These are phyloP conservation scores for Colletotrichum sp. DNA, from an alignment of 2,329 filamentous ascomycete genomes.

Conservation along the genomic window DNA sequence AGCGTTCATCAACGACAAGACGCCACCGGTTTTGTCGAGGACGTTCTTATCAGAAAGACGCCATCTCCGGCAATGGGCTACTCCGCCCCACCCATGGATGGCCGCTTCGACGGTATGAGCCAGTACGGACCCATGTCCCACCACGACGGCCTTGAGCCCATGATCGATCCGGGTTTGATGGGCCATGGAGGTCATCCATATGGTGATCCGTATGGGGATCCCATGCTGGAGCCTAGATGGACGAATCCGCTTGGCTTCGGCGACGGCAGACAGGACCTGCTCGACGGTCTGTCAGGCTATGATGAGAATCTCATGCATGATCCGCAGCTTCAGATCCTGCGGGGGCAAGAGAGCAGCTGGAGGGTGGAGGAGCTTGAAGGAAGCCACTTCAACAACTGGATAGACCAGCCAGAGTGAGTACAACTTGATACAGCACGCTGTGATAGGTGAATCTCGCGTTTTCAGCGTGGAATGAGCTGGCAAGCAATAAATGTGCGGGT, in stretches of 20 bases:
- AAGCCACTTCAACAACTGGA: conserved; percentile 35
- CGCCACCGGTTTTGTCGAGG: conserved; percentile 28
- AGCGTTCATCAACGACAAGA: conserved; percentile 29
- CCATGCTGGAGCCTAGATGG: conserved; percentile 19
- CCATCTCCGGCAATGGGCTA: conserved; percentile 32
- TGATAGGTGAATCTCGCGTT: background rate
- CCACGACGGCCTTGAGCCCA: conserved; percentile 23
- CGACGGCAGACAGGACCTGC: conserved; percentile 13
- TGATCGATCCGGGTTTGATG: conserved; percentile 21
- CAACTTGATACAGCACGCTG: background rate
- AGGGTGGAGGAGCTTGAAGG: conserved; percentile 36
- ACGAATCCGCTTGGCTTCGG: conserved; percentile 11
- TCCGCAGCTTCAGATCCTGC: conserved; percentile 29
- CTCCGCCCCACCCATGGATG: conserved; percentile 7
- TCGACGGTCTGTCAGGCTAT: conserved; percentile 22
- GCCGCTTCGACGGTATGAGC: conserved; percentile 19
- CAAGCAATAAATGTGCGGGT: background rate
- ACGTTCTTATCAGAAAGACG: conserved; percentile 37
- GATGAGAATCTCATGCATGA: conserved; percentile 24
- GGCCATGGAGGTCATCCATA: conserved; percentile 18
- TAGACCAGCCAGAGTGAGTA: conserved; percentile 30
- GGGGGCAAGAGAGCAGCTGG: conserved; percentile 38
- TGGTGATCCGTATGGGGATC: conserved; percentile 12
- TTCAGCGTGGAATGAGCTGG: background rate
- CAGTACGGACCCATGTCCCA: conserved; percentile 19